phyloP scores from a whole-genome alignment of 371 early-diverging fungal species.

The Blakeslea trispora region DNA sequence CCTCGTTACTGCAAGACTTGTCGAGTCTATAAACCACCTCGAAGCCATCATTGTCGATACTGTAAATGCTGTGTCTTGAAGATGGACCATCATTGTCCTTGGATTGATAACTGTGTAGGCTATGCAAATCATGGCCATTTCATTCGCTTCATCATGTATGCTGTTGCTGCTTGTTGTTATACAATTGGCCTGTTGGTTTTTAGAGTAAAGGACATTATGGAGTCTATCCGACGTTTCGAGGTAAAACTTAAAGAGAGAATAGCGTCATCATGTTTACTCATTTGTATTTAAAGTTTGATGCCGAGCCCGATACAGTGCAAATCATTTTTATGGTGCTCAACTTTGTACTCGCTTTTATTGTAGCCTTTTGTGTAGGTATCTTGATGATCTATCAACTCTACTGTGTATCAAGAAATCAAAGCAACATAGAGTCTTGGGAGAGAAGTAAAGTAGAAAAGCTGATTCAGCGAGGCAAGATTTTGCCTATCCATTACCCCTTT shows the following conservation, averaged over 20 bases:
- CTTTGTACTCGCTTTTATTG: slow-evolving; percentile 69
- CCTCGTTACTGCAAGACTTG: slow-evolving; percentile 80
- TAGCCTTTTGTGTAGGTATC: slow-evolving; percentile 81
- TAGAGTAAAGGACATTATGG: slow-evolving; percentile 40
- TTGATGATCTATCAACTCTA: slow-evolving; percentile 85
- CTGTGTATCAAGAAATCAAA: slow-evolving; percentile 83
- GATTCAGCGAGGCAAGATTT: slow-evolving; percentile 64
- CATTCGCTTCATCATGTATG: slow-evolving; percentile 81
- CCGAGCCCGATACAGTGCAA: slow-evolving; percentile 64
- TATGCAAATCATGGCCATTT: slow-evolving; percentile 88
- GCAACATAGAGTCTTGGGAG: slow-evolving; percentile 89
- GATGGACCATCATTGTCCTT: slow-evolving; percentile 97
- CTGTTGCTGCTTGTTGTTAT: slow-evolving; percentile 60
- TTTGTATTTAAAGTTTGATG: slow-evolving; percentile 32
- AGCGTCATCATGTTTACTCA: background rate
- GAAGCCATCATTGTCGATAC: slow-evolving; percentile 82
- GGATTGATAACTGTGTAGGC: slow-evolving; percentile 98
- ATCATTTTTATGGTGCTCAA: slow-evolving; percentile 76
- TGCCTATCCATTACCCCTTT: slow-evolving; percentile 62
- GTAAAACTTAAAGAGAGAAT: too few species aligned
- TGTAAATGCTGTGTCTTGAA: slow-evolving; percentile 86
- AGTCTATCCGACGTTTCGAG: slow-evolving; percentile 44
- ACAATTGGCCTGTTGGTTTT: slow-evolving; percentile 36
- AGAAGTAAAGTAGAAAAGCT: slow-evolving; percentile 83
- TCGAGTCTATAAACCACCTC: slow-evolving; percentile 77